Evolutionary conservation across 2,329 filamentous ascomycete genomes (phyloP).

Genomic region (Ophiostoma ulmi): DNA sequence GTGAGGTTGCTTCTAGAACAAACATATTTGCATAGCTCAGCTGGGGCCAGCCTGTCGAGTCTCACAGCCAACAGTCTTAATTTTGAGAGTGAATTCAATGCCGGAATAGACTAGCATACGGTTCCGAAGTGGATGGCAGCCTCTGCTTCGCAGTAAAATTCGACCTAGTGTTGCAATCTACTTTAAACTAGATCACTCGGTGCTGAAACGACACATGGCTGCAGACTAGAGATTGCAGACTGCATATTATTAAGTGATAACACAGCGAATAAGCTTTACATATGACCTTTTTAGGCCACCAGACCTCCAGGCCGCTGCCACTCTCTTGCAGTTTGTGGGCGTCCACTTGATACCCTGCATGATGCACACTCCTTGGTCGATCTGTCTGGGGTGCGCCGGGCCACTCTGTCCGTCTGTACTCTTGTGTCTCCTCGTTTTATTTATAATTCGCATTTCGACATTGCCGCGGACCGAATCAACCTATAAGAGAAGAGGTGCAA

Average conservation of each 20-base stretch:
- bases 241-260: not conserved
- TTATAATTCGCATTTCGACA: not conserved
- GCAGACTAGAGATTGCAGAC: not conserved
- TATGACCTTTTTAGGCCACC: not conserved
- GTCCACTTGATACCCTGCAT: not conserved
- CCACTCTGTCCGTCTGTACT: not conserved
- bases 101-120: not conserved
- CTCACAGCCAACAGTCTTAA: not conserved
- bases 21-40: not conserved
- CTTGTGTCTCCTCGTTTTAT: not conserved
- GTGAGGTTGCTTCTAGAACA: not conserved
- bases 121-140: not conserved
- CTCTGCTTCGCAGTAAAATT: not conserved
- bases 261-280: not conserved
- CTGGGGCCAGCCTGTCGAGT: not conserved
- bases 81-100: not conserved
- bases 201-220: not conserved
- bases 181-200: not conserved
- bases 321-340: not conserved
- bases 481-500: not conserved
- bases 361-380: not conserved
- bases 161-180: not conserved
- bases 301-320: not conserved
- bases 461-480: not conserved
- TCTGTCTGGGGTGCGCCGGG: not conserved